Evolutionary conservation across 164 flowering plant genomes (phyloP), one percentile per base, ranked within the genome.

Genomic region (Paratinospora sagittata): DNA sequence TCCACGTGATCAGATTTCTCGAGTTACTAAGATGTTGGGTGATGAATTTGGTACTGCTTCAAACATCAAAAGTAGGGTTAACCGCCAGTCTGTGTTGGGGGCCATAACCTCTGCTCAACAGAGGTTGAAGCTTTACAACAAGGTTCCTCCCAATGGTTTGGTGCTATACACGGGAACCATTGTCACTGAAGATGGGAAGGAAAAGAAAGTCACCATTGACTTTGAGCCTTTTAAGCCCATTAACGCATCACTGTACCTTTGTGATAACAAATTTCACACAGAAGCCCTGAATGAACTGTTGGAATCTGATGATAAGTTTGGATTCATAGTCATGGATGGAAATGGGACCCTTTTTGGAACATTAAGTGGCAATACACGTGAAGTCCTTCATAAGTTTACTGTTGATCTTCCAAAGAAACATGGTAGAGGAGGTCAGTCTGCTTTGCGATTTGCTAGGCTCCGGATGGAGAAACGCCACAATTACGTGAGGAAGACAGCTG

Each of bases 251-350:
- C 66, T 63, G 17, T 63, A 63, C 30, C 66, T 63, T 24, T 63
- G 66, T 63, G 66, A 63, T 63, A 63, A 63, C 66, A 63, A 63
- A 33, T 63, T 63, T 30, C 66, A 63, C 36, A 27, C 66, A 63
- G n/a, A n/a, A 19, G 37, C 36, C 30, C 19, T 63, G 36, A 63
- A 63, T 63, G 66, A 63, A 63, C 66, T 63, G 9, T 63, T 63
- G 66, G 66, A 63, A 30, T 63, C 66, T 26, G 66, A 63, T 63
- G 66, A 63, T 30, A 63, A 63, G 33, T 63, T 63, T 63, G 66
- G 66, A 30, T 30, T 30, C 34, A 30, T 30, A 30, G 34, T 30
- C 34, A 30, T 30, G 34, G 34, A 30, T 30, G 34, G 34, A 1
- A 30, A 30, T 30, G 34, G 34, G 34, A 30, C 34, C 34, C 34